These are phyloP conservation scores for Ceratobasidium sp. DNA, from an alignment of 1,284 basidiomycete species.

Conservation along the genomic window DNA sequence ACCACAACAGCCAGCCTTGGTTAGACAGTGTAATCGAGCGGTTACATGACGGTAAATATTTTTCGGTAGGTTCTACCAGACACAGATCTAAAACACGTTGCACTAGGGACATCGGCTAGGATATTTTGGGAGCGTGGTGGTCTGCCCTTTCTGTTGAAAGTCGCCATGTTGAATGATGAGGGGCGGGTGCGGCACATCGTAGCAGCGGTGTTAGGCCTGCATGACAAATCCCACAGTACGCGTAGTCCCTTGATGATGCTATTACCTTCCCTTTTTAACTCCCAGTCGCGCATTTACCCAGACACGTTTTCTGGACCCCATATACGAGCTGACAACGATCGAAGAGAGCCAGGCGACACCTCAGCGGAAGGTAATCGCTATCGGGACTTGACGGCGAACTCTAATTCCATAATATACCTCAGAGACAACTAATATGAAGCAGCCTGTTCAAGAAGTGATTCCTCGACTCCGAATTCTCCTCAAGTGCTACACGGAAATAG, in stretches of 20 bases:
- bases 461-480: background rate
- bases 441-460: background rate
- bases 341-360: too few species aligned
- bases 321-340: too few species aligned
- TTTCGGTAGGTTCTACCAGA: too few species aligned
- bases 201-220: background rate
- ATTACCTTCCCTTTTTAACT: too few species aligned
- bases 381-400: background rate
- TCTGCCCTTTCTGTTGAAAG: background rate
- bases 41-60: too few species aligned
- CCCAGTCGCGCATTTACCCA: too few species aligned
- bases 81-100: too few species aligned
- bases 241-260: background rate
- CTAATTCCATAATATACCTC: too few species aligned
- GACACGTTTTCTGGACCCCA: too few species aligned
- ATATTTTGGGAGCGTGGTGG: conserved; percentile 12
- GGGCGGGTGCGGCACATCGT: background rate
- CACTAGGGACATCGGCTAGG: background rate
- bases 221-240: too few species aligned
- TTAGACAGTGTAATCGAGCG: too few species aligned
- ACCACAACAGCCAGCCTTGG: too few species aligned
- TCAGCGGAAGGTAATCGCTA: background rate
- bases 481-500: background rate
- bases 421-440: background rate
- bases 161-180: background rate